Evolutionary conservation across 805 yeast genomes (phyloP), one percentile per base, ranked within the genome.

Genomic region (Metschnikowia bowlesiae): DNA sequence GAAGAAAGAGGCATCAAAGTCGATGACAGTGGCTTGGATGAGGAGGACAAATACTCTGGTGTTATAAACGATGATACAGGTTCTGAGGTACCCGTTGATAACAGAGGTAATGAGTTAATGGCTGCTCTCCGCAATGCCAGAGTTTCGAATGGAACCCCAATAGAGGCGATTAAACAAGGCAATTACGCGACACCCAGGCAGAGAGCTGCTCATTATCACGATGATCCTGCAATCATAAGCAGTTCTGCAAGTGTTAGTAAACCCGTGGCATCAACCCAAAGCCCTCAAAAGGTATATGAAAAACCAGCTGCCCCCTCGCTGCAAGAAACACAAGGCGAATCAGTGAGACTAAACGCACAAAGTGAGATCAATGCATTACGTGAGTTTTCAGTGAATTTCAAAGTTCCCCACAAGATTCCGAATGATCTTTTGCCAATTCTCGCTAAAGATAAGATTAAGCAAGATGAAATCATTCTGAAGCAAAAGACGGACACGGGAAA

Each of bases 21-120:
- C 36, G 96, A 88, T 64, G 96, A 88, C 62, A 80, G 87, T 52
- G 96, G 96, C 14, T 57, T 88, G 58, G 98, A 94, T 67, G 99
- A 94, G 70, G 99, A 94, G 67, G 97, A 91, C 67, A 87, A 87
- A 68, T 94, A 91, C 64, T 89, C 97, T 4, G 97, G 97, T 46
- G 99, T 58, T 16, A 44, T 47, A 29, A 50, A 47, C 22, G 60
- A 52, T 13, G 39, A 35, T 4, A 10, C 34, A 18, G 28, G 28
- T 13, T 13, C 46, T 6, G 29, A 44, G 14, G 33, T 38, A 6
- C 16, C 47, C 8, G 49, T 90, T 41, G 83, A 79, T 51, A 80
- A 94, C 61, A 74, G 82, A 50, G 80, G 79, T 29, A 71, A 67
- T 42, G 79, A 74, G 48, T 66, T 76, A 50, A 73, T 75, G 76